Conservation (phyloP, 2,329 filamentous ascomycete genomes). For the Aaosphaeria arxii region DNA sequence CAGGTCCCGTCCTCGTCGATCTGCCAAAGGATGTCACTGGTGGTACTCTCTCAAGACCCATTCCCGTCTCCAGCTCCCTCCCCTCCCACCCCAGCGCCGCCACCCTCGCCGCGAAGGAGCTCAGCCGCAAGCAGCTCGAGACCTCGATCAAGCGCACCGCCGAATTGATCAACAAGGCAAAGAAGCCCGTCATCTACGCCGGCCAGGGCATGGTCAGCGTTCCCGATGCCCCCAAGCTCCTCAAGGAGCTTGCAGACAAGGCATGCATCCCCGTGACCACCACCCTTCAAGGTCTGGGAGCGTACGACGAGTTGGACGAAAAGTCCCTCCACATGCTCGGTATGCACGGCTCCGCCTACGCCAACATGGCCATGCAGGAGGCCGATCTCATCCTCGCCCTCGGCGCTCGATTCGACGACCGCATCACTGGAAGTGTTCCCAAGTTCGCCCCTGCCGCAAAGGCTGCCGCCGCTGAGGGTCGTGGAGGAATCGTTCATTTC, state of each 20-base stretch:
- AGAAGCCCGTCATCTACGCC: slow-evolving; percentile 94
- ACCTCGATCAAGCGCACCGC: slow-evolving; percentile 74
- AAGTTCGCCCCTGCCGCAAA: slow-evolving; percentile 91
- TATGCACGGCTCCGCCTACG: slow-evolving; percentile 96
- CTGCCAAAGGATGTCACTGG: slow-evolving; percentile 96
- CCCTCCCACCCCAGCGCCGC: slow-evolving; percentile 84
- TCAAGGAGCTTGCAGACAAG: slow-evolving; percentile 88
- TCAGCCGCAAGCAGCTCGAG: slow-evolving; percentile 69
- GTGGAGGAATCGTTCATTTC: slow-evolving; percentile 95
- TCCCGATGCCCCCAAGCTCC: slow-evolving; percentile 72
- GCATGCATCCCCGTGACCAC: slow-evolving; percentile 91
- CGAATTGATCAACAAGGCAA: slow-evolving; percentile 77
- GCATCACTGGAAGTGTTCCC: slow-evolving; percentile 75
- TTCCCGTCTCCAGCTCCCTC: slow-evolving; percentile 71
- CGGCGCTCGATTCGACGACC: slow-evolving; percentile 92
- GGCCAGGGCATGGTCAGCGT: slow-evolving; percentile 83
- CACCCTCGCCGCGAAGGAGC: slow-evolving; percentile 72
- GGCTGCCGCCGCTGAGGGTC: slow-evolving; percentile 76
- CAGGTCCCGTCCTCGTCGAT: slow-evolving; percentile 92
- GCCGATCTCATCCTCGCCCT: slow-evolving; percentile 94
- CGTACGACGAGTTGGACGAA: slow-evolving; percentile 86
- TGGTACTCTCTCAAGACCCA: slow-evolving; percentile 75
- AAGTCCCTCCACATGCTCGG: slow-evolving; percentile 98
- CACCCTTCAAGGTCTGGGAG: slow-evolving; percentile 89
- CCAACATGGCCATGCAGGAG: slow-evolving; percentile 97